Percentiles rank a stretch among this genome's conserved stretches.
These are phyloP conservation scores for Cercospora janseana DNA, from an alignment of 2,329 filamentous ascomycete species.

Conservation along the genomic window DNA sequence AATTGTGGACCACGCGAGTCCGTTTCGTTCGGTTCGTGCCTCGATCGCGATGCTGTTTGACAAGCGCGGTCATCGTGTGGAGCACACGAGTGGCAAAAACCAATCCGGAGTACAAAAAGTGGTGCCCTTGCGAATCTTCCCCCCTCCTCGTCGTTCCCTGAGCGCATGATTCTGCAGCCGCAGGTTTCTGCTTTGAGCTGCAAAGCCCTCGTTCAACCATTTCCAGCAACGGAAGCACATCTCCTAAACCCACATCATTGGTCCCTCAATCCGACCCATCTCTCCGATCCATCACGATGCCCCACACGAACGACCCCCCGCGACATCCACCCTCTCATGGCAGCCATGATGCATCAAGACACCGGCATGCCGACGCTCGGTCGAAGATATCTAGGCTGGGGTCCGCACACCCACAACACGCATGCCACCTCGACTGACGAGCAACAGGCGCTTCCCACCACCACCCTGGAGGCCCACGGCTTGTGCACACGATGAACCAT, in stretches of 20 bases:
- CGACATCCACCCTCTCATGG: slow-evolving; percentile 3
- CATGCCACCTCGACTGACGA: not conserved
- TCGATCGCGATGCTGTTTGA: no score
- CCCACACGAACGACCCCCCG: not conserved
- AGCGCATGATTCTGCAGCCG: no score
- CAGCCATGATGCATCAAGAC: slow-evolving; percentile 8
- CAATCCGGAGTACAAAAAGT: no score
- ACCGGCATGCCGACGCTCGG: slow-evolving; percentile 19
- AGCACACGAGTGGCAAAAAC: no score
- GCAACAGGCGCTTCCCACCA: slow-evolving; percentile 18
- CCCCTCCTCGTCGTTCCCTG: no score
- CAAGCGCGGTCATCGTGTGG: no score
- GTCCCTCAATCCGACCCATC: not conserved
- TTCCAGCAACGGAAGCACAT: not conserved
- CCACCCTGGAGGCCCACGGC: slow-evolving; percentile 16
- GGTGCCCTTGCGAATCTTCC: no score
- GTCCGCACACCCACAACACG: not conserved
- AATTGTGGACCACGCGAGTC: no score
- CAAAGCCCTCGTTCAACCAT: not conserved
- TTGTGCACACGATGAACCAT: slow-evolving; percentile 27
- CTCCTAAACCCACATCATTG: not conserved
- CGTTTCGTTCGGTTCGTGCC: no score
- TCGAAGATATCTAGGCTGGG: slow-evolving; percentile 15
- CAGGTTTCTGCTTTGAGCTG: no score
- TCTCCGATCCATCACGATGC: not conserved